Evolutionary conservation across 345 rosid species (phyloP), one percentile per base, ranked within the genome.

Genomic region (Hibiscus trionum): DNA sequence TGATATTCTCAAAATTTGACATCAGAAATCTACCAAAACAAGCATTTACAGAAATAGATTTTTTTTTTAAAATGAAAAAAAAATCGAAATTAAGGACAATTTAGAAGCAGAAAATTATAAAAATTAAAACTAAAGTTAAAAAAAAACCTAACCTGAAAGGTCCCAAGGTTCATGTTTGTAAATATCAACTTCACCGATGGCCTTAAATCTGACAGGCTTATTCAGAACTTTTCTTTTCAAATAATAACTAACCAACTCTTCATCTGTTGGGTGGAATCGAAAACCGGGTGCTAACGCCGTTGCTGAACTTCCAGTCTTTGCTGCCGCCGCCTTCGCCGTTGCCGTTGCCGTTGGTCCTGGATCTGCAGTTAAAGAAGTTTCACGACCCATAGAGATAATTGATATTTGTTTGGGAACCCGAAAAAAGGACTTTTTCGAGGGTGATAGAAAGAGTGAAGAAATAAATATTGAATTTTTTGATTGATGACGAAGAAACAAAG

Each of bases 231-330:
- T 91, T 71, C 96, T 79, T 81, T 90, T 93, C 83, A 93, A 84
- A 88, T 90, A 91, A 78, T 91, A 91, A 62, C 86, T 84, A 11
- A 88, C 90, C 19, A 91, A 83, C 73, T 93, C 97, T 74, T 93
- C 97, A n/a, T 88, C 98, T 2, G 97, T 91, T 0, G 98, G 98
- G 59, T 93, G 98, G 75, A 93, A 93, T 80, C 98, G 86, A 52
- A 91, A 91, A 14, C 98, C 98, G 26, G 98, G 98, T 46, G 94
- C 98, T 79, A 91, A 84, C 11, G 96, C 84, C 12, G 96, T 82
- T 2, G 88, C 81, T 56, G 80, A 61, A 33, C 77, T 7, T 0
- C 74, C 29, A 17, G 76, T 64, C 8, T 78, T 17, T 2, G 66
- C 62, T 0, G 68, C 56, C 1, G 65, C 60, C 0, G 68, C 44